These are phyloP conservation scores for Nelumbo lutea DNA, from an alignment of 164 flowering plant genomes.

Conservation along the genomic window DNA sequence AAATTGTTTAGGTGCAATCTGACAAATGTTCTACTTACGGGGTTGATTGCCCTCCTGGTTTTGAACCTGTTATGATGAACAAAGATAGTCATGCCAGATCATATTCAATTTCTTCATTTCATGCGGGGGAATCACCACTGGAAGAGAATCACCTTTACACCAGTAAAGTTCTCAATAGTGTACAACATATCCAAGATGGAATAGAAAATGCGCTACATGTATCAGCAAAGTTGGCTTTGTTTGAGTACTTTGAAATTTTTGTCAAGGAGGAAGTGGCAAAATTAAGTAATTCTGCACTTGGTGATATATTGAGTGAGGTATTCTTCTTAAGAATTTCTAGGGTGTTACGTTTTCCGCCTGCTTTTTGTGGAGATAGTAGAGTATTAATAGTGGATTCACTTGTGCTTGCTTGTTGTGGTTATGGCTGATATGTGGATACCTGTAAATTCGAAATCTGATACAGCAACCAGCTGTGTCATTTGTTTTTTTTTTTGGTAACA, in stretches of 20 bases:
- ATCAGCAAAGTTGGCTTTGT: constrained; percentile 34
- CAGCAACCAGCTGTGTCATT: too few species aligned
- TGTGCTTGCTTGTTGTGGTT: too few species aligned
- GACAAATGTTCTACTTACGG: constrained; percentile 26
- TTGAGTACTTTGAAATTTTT: constrained; percentile 30
- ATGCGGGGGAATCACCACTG: constrained; percentile 8
- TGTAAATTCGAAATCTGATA: too few species aligned
- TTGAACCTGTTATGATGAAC: constrained; percentile 24
- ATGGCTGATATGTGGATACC: too few species aligned
- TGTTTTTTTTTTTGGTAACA: not conserved
- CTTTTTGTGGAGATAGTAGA: too few species aligned
- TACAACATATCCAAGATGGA: constrained; percentile 30
- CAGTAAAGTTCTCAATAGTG: constrained; percentile 13
- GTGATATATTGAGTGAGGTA: constrained; percentile 31
- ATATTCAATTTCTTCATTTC: constrained; percentile 12
- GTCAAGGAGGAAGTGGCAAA: constrained; percentile 46
- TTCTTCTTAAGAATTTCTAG: not conserved
- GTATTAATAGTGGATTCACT: too few species aligned
- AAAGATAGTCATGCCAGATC: constrained; percentile 11
- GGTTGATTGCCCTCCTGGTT: constrained; percentile 59
- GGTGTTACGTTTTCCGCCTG: too few species aligned
- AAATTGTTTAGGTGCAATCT: constrained; percentile 29
- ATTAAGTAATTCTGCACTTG: constrained; percentile 11
- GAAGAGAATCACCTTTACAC: constrained; percentile 5
- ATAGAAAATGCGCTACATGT: constrained; percentile 52